Base-by-base conservation (phyloP, 2,329 filamentous ascomycete species). In the Dichotomopilus funicola region DNA sequence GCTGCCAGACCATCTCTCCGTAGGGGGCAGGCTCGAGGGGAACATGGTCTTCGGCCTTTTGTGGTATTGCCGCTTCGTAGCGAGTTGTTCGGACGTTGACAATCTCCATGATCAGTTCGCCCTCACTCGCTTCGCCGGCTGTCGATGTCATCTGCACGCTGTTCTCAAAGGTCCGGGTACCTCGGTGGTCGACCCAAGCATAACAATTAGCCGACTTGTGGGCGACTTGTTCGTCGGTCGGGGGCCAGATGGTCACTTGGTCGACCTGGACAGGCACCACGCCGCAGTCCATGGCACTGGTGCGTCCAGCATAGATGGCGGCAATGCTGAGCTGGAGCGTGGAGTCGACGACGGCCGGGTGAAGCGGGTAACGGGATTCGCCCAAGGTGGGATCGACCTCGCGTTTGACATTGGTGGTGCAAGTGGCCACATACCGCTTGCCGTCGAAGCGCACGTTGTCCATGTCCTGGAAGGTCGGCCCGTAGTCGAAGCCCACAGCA, bases 291-390 rank as follows among this genome's bases (percentile, higher is more conserved):
- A 46, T 46, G 19, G 43, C 43, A 11, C 13, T 46, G 43, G 43
- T 46, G 27, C 43, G 43, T 5, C 43, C 43, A 7, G 43, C 43
- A 11, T 10, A 46, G 34, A 46, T 46, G 6, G 43, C 43, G 43
- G 43, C 31, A 19, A 46, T 46, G 31, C 43, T 46, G 6, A 72
- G 63, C 44, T 73, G 71, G 4, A 73, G 57, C 13, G 56, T 59
- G n/a, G 64, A 63, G 57, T 77, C 73, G 11, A 76, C 64, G 11
- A 65, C 64, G 0, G 70, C 63, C 0, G 74, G 74, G 55, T 76
- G 74, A 13, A 76, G 56, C 9, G 67, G 58, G 41, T 74, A 67
- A 0, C 70, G 66, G 1, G 71, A 72, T 60, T 77, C 74, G 13
- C 64, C 66, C 31, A 13, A 40, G 44, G 62, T 43, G 55, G 59